Base-by-base conservation (phyloP, 495 filamentous ascomycete genomes). In the Neurospora sp. region DNA sequence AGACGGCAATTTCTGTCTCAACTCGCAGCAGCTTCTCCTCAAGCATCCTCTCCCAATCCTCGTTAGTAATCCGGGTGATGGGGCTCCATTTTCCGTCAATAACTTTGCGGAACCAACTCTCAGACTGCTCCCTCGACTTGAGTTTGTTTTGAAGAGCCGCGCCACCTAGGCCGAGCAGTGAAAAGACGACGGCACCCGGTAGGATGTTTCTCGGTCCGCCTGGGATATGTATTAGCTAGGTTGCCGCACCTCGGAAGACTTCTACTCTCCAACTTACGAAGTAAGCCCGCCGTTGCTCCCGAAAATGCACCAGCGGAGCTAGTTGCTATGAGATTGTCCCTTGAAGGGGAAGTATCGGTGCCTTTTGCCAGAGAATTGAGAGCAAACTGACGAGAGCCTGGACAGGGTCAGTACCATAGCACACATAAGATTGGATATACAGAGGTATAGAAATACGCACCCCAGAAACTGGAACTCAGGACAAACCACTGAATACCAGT, bases 1-100 rank as follows among this genome's bases (percentile, higher is more conserved):
- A 81, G 40, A 98, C 76, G 0, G 95, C 91, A 76, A 98, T 92
- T 73, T 98, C 93, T 11, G 90, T 93, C 75, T 98, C 90, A 14
- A 97, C 82, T 69, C 87, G 86, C 8, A 99, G 81, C 27, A 97
- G 75, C 80, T 91, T 93, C 79, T 96, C 93, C 76, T 88, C 85
- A 44, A 98, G 79, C 76, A 93, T 92, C 8, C 84, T 82, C 74
- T 86, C 88, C 76, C 97, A 99, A 39, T 97, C 91, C 70, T 92
- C 85, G 77, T 97, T 90, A 1, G 90, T 90, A 27, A 99, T 80
- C 14, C 84, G 84, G 71, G 87, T 93, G 73, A 98, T 80, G 3
- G 95, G 96, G 77, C 91, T 94, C 91, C 91, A 97, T 84, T 89
- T 92, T 12, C 91, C 92, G 66, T 81, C 82, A 71, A 88, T 74